Conservation (phyloP, 345 rosid genomes). For the Turritis glabra region DNA sequence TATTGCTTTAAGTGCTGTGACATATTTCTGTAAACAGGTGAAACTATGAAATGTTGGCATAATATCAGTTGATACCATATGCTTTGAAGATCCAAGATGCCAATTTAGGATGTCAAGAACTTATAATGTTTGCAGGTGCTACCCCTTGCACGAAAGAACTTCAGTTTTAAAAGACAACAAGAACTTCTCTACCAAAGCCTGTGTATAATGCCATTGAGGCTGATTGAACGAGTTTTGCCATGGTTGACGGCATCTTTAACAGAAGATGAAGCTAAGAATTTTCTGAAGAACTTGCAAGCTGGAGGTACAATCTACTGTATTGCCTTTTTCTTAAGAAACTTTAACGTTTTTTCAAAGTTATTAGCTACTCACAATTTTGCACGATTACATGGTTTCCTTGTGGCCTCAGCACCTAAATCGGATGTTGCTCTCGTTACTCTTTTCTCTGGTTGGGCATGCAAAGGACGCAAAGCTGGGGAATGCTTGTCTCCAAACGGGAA, state of each 20-base stretch:
- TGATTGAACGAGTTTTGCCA: constrained; percentile 88
- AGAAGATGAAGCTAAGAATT: constrained; percentile 66
- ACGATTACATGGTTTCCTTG: constrained; percentile 21
- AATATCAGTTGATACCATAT: constrained; percentile 23
- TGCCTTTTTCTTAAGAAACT: constrained; percentile 14
- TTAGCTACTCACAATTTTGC: constrained; percentile 24
- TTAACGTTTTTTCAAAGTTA: constrained; percentile 1
- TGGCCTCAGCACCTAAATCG: constrained; percentile 60
- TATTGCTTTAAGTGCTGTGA: constrained; percentile 10
- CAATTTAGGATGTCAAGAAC: constrained; percentile 25
- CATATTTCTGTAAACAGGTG: constrained; percentile 24
- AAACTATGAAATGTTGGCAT: constrained; percentile 27
- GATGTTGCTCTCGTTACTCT: constrained; percentile 78
- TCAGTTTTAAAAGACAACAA: constrained; percentile 70
- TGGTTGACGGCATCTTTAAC: constrained; percentile 75
- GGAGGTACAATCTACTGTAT: constrained; percentile 55
- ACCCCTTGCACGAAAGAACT: constrained; percentile 75
- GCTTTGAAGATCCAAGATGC: constrained; percentile 19
- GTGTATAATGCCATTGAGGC: constrained; percentile 84
- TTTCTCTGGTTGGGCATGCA: constrained; percentile 96
- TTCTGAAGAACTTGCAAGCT: constrained; percentile 73
- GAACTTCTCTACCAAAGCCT: constrained; percentile 84
- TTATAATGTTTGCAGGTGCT: constrained; percentile 61
- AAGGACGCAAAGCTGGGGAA: constrained; percentile 62
- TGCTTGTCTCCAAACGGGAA: constrained; percentile 63